Percentiles rank a stretch among this genome's conserved stretches.
Evolutionary conservation across 352 stramenopile genomes (phyloP).

Genomic region (Globisporangium spiculum): DNA sequence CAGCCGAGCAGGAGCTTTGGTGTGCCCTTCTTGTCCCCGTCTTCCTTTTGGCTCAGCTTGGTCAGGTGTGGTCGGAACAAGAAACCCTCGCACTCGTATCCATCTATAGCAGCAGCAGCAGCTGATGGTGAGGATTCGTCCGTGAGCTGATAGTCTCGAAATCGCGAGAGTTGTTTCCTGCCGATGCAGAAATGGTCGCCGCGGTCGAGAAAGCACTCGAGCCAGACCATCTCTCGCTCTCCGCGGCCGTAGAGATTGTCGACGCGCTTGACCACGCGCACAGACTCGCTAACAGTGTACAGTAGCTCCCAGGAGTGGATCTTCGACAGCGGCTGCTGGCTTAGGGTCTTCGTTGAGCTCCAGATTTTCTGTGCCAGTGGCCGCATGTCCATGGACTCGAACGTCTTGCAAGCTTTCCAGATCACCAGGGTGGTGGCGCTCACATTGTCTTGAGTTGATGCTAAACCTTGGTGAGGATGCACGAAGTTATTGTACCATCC

Average conservation of each 20-base stretch:
- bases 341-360: conserved; percentile 15
- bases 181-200: conserved; percentile 40
- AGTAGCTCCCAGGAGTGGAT: conserved; percentile 21
- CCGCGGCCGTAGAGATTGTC: conserved; percentile 22
- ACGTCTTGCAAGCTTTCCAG: conserved; percentile 42
- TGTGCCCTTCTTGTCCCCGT: conserved; percentile 20
- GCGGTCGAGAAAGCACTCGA: conserved; percentile 43
- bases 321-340: neutral
- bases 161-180: conserved; percentile 40
- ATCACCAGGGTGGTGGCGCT: conserved; percentile 21
- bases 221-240: conserved; percentile 29
- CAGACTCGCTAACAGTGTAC: conserved; percentile 29
- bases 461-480: too few relatives aligned
- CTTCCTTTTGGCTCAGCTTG: neutral
- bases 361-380: conserved; percentile 38
- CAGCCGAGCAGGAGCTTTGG: conserved; percentile 29
- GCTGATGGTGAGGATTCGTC: neutral
- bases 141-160: conserved; percentile 22
- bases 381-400: conserved; percentile 32
- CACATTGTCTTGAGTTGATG: conserved; percentile 11
- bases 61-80: conserved; percentile 29
- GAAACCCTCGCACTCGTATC: conserved; percentile 22
- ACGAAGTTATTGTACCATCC: conserved; percentile 34
- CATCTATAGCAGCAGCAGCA: neutral
- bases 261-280: conserved; percentile 31